Base-by-base conservation (phyloP, 371 early-diverging fungal species). In the Circinella minor region DNA sequence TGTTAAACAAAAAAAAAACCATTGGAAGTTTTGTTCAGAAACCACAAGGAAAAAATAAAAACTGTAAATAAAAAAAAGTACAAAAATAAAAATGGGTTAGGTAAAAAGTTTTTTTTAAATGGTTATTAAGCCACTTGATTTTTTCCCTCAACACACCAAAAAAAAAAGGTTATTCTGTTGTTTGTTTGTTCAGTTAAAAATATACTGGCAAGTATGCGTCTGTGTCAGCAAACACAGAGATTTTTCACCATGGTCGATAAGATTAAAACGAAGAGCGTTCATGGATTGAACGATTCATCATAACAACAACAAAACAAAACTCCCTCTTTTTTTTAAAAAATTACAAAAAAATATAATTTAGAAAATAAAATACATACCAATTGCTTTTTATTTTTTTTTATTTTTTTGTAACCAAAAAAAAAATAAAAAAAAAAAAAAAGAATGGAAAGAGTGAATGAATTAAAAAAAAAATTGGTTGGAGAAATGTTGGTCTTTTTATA, bases 191-290 rank as follows among this genome's bases (percentile, higher is more conserved):
- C 59, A 66, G 66, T 37, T 13, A 27, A 48, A 68, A 27, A 47
- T 62, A 69, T 77, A 77, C 77, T 77, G 77, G 77, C 77, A 77
- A 71, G 74, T 73, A 74, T 68, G 34, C 74, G 63, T 66, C 77
- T 65, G 73, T 62, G 71, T 74, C 73, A 77, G 77, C 77, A 70
- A 71, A 71, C 66, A 65, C 67, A 71, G 74, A 69, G 69, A 66
- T 77, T 37, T 77, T 64, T 77, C 74, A 63, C 65, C 77, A 77
- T 73, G 74, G 77, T 74, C 77, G 77, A 77, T 77, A 76, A 68
- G 77, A 68, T 63, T 51, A 68, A 63, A 68, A 57, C 67, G 73
- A 76, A 73, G 73, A 72, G 68, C 39, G 14, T 59, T 36, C 66
- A 59, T 14, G 27, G 68, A 68, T 43, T 43, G 55, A 48, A 36